Base-by-base conservation (phyloP, 371 early-diverging fungal species). In the Sanchytrium tribonematis region DNA sequence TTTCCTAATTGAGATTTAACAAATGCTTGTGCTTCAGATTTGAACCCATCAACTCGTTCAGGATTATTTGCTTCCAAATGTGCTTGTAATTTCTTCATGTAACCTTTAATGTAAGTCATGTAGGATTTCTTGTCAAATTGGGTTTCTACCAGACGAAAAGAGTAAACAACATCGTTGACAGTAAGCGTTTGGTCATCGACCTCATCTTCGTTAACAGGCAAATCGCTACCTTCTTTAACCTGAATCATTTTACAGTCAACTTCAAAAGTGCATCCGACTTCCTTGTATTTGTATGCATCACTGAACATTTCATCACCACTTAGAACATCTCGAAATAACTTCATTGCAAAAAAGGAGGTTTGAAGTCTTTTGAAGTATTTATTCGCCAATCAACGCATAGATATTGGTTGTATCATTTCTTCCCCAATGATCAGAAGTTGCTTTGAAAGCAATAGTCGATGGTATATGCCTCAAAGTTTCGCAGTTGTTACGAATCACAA, bases 51-150 rank as follows among this genome's bases (percentile, higher is more conserved):
- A 66, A 83, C 78, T 67, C 85, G 83, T 17, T 86, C 87, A 29
- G 87, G 85, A 77, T 84, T 80, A 73, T 72, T 74, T 72, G 80
- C 83, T 69, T 74, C 48, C 69, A 90, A 77, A 77, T 85, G 73
- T 2, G 72, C 74, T 83, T 83, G 82, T 72, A 86, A 30, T 66
- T 80, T 80, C 88, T 91, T 91, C 75, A 75, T 73, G 73, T 75
- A 75, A 68, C 86, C 89, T 86, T 92, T 91, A 77, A 91, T 85
- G 84, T 93, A 91, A 75, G 76, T 70, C 84, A 83, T 84, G 83
- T 87, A 92, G 31, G 83, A 78, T 86, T 92, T 90, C 86, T 93
- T 93, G 78, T 90, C 91, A 74, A 93, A 93, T 31, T 71, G 69
- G 75, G 91, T 89, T 69, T 72, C 67, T 69, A 75, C 75, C 67